Percentiles rank a stretch among this genome's conserved stretches.
Evolutionary conservation across 805 yeast genomes (phyloP).

Genomic region (Torulaspora indica): DNA sequence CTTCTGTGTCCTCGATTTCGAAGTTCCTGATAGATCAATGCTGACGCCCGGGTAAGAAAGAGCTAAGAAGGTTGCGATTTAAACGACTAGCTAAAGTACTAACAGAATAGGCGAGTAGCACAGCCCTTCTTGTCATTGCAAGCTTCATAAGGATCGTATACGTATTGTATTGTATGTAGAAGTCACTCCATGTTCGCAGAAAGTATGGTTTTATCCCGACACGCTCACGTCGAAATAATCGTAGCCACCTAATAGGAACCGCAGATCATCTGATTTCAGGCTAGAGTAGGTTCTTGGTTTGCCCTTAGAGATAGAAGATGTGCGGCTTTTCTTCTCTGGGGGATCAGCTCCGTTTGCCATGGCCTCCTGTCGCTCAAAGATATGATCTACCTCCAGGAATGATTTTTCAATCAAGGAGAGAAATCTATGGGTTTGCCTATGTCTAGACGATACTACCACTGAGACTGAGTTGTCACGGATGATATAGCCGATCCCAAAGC

Average conservation of each 20-base stretch:
- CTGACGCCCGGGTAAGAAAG: background rate
- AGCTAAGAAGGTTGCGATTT: background rate
- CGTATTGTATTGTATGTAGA: background rate
- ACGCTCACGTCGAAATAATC: slow-evolving; percentile 63
- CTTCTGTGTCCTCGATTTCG: slow-evolving; percentile 1
- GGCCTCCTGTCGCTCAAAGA: slow-evolving; percentile 37
- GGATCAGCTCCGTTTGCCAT: slow-evolving; percentile 2
- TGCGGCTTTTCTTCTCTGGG: background rate
- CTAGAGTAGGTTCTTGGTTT: slow-evolving; percentile 3
- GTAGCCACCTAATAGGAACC: slow-evolving; percentile 67
- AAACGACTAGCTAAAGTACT: background rate
- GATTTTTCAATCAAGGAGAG: slow-evolving; percentile 60
- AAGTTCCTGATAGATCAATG: background rate
- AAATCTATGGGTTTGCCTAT: slow-evolving; percentile 79
- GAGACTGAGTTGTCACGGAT: slow-evolving; percentile 75
- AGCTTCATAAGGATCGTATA: background rate
- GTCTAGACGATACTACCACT: slow-evolving; percentile 80
- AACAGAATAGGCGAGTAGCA: background rate
- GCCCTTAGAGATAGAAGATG: background rate
- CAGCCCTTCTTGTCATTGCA: background rate
- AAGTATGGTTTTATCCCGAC: slow-evolving; percentile 17
- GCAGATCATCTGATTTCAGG: slow-evolving; percentile 36
- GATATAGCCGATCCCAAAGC: slow-evolving; percentile 90
- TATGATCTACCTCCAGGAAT: slow-evolving; percentile 53
- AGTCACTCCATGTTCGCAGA: background rate